Evolutionary conservation across 306 rosid genomes (phyloP).

Genomic region (Vigna nakashimae): DNA sequence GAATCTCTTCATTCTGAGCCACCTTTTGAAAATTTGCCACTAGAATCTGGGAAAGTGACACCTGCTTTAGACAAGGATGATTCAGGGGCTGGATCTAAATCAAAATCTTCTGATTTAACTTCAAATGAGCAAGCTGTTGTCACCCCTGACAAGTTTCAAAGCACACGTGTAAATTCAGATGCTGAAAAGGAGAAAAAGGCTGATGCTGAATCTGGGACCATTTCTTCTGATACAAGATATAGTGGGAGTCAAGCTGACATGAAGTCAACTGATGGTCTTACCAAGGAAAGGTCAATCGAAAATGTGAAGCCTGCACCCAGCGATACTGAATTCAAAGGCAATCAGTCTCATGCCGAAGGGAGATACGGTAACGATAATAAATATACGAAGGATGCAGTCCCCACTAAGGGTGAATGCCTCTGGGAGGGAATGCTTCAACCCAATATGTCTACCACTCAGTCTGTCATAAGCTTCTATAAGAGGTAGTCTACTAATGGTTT

Average conservation of each 20-base stretch:
- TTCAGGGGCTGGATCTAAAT: slow-evolving; percentile 51
- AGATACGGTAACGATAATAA: slow-evolving; percentile 44
- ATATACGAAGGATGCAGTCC: slow-evolving; percentile 49
- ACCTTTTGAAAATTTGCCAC: slow-evolving; percentile 69
- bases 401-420: slow-evolving; percentile 56
- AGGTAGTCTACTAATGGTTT: slow-evolving; percentile 60
- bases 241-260: slow-evolving; percentile 38
- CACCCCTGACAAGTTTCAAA: slow-evolving; percentile 45
- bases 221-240: slow-evolving; percentile 23
- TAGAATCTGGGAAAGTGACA: slow-evolving; percentile 55
- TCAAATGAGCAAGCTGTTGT: slow-evolving; percentile 43
- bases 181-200: slow-evolving; percentile 41
- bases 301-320: slow-evolving; percentile 38
- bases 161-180: slow-evolving; percentile 33
- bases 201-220: slow-evolving; percentile 41
- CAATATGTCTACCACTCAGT: slow-evolving; percentile 62
- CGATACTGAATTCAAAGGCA: slow-evolving; percentile 42
- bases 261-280: slow-evolving; percentile 42
- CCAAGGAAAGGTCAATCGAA: slow-evolving; percentile 47
- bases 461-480: slow-evolving; percentile 72
- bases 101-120: slow-evolving; percentile 51
- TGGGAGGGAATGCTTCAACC: slow-evolving; percentile 91
- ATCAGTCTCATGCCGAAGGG: slow-evolving; percentile 43
- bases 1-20: slow-evolving; percentile 84
- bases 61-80: slow-evolving; percentile 57